These are phyloP conservation scores for Scenedesmus sp. DNA, from an alignment of 163 green algal genomes.

Conservation along the genomic window DNA sequence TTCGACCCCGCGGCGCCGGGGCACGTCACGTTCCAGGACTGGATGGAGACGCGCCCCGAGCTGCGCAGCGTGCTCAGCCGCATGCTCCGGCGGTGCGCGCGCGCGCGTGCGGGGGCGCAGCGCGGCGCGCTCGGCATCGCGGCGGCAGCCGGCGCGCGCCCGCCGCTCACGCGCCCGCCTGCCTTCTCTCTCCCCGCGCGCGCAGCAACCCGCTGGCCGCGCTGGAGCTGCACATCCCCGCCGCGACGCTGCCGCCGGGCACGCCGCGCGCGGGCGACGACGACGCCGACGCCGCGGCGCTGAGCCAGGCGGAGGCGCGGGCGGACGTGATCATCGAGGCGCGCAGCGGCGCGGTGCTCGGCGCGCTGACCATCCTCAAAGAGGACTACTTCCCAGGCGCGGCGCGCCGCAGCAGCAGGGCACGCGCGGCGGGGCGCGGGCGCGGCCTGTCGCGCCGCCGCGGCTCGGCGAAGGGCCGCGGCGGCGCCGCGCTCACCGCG, in stretches of 20 bases:
- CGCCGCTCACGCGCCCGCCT: background rate
- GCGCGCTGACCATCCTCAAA: constrained; percentile 90
- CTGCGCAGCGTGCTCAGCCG: constrained; percentile 60
- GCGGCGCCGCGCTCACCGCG: no score
- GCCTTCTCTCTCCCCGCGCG: constrained; percentile 81
- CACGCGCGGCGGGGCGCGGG: no score
- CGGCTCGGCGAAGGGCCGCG: no score
- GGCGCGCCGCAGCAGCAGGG: no score
- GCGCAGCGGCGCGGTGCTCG: constrained; percentile 78
- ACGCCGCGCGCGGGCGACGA: constrained; percentile 30
- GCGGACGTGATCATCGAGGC: constrained; percentile 62
- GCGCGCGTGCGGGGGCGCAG: background rate
- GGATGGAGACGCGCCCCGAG: constrained; percentile 76
- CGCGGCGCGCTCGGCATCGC: no score
- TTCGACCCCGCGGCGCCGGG: constrained; percentile 62
- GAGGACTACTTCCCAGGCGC: constrained; percentile 82
- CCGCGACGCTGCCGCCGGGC: constrained; percentile 25
- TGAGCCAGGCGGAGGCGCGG: constrained; percentile 37
- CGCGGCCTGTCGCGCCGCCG: no score
- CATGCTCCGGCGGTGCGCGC: constrained; percentile 51
- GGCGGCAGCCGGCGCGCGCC: background rate
- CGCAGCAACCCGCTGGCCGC: constrained; percentile 88
- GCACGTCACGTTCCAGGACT: constrained; percentile 77
- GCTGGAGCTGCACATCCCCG: constrained; percentile 68
- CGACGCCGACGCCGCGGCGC: constrained; percentile 17